Evolutionary conservation across 2,329 filamentous ascomycete species (phyloP), one percentile per base, ranked within the genome.

Genomic region (Coniochaeta sp.): DNA sequence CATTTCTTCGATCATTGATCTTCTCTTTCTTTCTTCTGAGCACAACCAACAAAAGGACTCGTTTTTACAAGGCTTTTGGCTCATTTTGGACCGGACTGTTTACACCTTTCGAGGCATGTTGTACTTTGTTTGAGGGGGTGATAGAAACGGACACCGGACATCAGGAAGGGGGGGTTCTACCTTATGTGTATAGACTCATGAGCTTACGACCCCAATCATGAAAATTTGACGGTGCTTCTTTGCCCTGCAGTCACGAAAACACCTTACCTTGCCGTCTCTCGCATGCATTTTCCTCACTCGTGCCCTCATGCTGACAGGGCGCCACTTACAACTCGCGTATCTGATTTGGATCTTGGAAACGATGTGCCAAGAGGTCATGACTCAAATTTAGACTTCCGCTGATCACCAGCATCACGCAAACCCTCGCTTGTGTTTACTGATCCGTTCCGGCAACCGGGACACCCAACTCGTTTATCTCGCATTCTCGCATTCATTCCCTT

Each of bases 31-130:
- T 14, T 42, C n/a, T 49, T 42, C 28, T 33, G 32, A 50, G 50
- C 40, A 52, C 32, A 52, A n/a, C n/a, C 38, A 47, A 46, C 32
- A 30, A 7, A 30, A 12, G 10, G 38, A 18, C 22, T 24, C 12
- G 38, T 42, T 42, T 18, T 12, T 7, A 42, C 12, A 42, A 3
- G 10, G 38, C 12, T 42, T 31, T 30, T 32, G 20, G 35, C 22
- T 26, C n/a, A 12, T 42, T 3, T 26, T n/a, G n/a, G 22, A 18
- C 20, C 20, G 20, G n/a, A 24, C 26, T 42, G 38, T 42, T n/a
- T n/a, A n/a, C n/a, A n/a, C n/a, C 35, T 53, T 52, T 53, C 32
- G 46, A 48, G 48, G 55, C 49, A 51, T 55, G n/a, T 42, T 42
- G 38, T 42, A 42, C 38, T 42, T 42, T 18, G 22, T 40, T 33